Evolutionary conservation across 495 filamentous ascomycete genomes (phyloP).

Genomic region (Penicillium subrubescens): DNA sequence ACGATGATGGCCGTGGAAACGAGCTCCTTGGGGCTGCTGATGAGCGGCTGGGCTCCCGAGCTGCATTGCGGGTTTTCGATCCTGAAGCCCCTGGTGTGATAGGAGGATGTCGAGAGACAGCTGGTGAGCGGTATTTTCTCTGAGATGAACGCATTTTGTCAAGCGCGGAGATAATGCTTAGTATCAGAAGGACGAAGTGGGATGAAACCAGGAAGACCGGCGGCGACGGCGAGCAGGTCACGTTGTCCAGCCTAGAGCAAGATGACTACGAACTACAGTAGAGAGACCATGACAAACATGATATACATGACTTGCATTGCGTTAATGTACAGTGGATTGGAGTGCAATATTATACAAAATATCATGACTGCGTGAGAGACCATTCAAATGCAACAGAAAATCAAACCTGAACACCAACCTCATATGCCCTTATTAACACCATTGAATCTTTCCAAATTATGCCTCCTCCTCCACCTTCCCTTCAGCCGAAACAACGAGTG

Average conservation of each 20-base stretch:
- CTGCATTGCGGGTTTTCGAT: constrained; percentile 6
- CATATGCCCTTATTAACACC: constrained; percentile 10
- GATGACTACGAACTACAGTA: background rate
- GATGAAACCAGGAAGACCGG: background rate
- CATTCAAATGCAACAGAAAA: constrained; percentile 12
- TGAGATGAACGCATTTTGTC: constrained; percentile 19
- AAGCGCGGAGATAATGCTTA: background rate
- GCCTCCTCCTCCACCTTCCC: constrained; percentile 17
- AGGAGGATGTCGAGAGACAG: constrained; percentile 9
- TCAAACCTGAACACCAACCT: constrained; percentile 2
- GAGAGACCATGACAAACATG: background rate
- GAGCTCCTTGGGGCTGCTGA: constrained; percentile 1
- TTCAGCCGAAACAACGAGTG: constrained; percentile 34
- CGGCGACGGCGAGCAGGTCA: constrained; percentile 7
- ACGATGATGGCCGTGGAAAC: constrained; percentile 4
- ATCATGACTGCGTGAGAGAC: constrained; percentile 21
- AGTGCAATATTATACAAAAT: constrained; percentile 20
- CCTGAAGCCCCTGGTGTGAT: constrained; percentile 19
- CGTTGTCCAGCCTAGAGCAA: constrained; percentile 4
- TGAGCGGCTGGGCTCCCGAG: constrained; percentile 10
- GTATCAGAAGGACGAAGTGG: background rate
- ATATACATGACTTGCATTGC: constrained; percentile 5
- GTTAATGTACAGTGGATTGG: constrained; percentile 16
- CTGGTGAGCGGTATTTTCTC: constrained; percentile 29
- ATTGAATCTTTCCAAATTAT: constrained; percentile 12